Conservation (phyloP, 2,329 filamentous ascomycete genomes). For the Plenodomus tracheiphilus region DNA sequence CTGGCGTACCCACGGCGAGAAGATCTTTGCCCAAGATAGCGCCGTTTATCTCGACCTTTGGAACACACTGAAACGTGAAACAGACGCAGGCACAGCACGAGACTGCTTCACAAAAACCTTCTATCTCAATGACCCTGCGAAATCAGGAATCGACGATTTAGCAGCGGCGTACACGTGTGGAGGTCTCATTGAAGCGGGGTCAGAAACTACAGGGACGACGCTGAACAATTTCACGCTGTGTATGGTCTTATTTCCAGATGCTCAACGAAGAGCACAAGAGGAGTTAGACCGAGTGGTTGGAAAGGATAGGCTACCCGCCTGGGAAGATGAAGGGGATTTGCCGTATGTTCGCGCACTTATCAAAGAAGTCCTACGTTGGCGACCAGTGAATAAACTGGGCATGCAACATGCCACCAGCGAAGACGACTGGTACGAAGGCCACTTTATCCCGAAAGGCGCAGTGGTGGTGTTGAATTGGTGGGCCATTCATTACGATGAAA, state of each 20-base stretch:
- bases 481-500: conserved; percentile 41
- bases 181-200: conserved; percentile 40
- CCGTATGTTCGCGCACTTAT: conserved; percentile 43
- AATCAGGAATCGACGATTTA: conserved; percentile 40
- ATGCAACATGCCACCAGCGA: conserved; percentile 40
- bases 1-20: conserved; percentile 30
- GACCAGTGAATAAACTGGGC: conserved; percentile 36
- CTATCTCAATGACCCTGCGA: conserved; percentile 36
- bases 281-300: conserved; percentile 38
- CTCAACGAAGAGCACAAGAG: conserved; percentile 30
- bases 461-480: conserved; percentile 41
- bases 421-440: conserved; percentile 45
- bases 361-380: conserved; percentile 38
- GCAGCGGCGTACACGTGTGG: conserved; percentile 41
- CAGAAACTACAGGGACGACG: conserved; percentile 36
- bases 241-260: conserved; percentile 33
- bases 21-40: conserved; percentile 35
- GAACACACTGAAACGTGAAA: conserved; percentile 35
- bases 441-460: conserved; percentile 44
- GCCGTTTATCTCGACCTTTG: conserved; percentile 39
- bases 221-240: conserved; percentile 36
- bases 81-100: conserved; percentile 30
- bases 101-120: conserved; percentile 43
- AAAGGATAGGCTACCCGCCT: conserved; percentile 30
- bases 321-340: conserved; percentile 34